Evolutionary conservation across 2,329 filamentous ascomycete genomes (phyloP), one percentile per base, ranked within the genome.

Genomic region (Lasiodiplodia gonubiensis): DNA sequence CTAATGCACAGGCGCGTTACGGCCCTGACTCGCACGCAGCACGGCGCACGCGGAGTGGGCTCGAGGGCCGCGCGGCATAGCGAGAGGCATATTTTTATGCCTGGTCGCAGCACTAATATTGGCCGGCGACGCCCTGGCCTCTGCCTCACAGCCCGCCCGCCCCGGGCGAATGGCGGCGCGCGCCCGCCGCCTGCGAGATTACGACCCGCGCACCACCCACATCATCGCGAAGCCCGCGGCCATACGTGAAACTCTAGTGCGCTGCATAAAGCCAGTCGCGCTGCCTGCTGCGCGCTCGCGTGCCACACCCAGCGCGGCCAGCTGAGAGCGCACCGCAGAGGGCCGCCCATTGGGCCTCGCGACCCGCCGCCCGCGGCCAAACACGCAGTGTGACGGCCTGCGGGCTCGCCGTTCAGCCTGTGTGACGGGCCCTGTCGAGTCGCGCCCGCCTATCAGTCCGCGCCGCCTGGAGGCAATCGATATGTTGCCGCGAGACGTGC

Each of bases 41-140:
- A 63, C 59, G 59, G 59, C 59, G 59, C 59, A 63, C 59, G 59
- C 59, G 59, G 59, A 63, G 59, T 63, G 59, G 59, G 59, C 55
- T 51, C 55, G 76, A 75, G 74, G 71, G 74, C 73, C 74, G 72
- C 73, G 75, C 74, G 74, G 76, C 77, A 78, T 75, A 63, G 59
- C 16, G 23, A 63, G 59, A 63, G 59, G 59, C 59, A 63, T 76
- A 76, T 70, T 75, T 74, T 67, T 73, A 73, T 77, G 76, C 75
- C 72, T 72, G 73, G 59, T 63, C 59, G 59, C 59, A 63, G 74
- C 74, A 74, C 73, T 74, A 74, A 73, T 74, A 71, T 72, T 75
- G 51, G 53, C 64, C 54, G 55, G n/a, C 59, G 46, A 18, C 59
- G 59, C 59, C 59, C 59, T 63, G 59, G 59, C 59, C 59, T 51